Evolutionary conservation across 176 grass and related monocot genomes (phyloP).

Genomic region (Calamus simplicifolius): DNA sequence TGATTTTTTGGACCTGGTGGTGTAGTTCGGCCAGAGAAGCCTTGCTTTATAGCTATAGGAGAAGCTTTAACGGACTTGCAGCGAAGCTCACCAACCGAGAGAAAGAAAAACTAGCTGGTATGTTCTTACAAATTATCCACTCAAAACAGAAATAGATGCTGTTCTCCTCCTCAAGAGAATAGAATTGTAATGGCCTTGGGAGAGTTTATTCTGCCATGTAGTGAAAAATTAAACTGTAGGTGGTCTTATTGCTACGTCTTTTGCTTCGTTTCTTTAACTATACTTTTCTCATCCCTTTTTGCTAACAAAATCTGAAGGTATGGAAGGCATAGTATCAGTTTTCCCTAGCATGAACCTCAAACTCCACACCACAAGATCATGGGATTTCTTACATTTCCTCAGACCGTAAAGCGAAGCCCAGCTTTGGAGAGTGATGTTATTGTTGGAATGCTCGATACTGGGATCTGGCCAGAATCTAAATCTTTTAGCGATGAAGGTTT

Average conservation of each 20-base stretch:
- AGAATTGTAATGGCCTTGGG: too few relatives aligned
- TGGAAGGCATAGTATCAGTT: slow-evolving; percentile 24
- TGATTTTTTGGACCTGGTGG: too few relatives aligned
- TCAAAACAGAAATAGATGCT: neutral
- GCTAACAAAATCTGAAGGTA: slow-evolving; percentile 6
- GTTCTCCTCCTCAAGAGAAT: too few relatives aligned
- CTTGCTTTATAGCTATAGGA: neutral
- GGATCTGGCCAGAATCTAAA: slow-evolving; percentile 30
- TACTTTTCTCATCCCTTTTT: too few relatives aligned
- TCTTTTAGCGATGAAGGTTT: slow-evolving; percentile 37
- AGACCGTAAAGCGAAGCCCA: neutral
- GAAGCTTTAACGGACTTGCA: neutral
- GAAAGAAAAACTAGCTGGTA: neutral
- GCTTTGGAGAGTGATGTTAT: slow-evolving; percentile 28
- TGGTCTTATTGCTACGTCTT: too few relatives aligned
- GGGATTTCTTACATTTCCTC: slow-evolving; percentile 38
- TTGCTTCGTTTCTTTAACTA: too few relatives aligned
- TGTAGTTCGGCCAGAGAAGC: neutral
- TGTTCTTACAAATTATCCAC: neutral
- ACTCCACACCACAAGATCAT: slow-evolving; percentile 39
- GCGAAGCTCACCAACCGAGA: neutral
- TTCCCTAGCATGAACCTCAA: slow-evolving; percentile 18
- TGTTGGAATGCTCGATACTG: slow-evolving; percentile 33
- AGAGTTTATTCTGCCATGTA: too few relatives aligned
- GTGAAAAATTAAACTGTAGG: too few relatives aligned